Conservation (phyloP, 208 protist species). For the Trichomonas tenax region DNA sequence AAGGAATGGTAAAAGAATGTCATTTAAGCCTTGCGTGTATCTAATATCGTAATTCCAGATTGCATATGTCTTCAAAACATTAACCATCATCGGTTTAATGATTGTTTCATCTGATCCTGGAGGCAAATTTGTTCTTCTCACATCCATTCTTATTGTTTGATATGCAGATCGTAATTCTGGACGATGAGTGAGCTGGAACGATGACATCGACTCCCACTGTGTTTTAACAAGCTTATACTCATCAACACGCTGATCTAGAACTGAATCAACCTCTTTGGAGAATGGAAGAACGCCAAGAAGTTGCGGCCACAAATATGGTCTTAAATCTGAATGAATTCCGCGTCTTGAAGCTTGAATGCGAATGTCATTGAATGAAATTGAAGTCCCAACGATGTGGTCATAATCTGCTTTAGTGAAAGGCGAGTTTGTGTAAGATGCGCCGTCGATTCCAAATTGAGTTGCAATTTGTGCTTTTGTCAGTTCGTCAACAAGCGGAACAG, state of each 20-base stretch:
- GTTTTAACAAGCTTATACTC: neutral
- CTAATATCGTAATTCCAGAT: neutral
- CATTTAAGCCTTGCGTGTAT: neutral
- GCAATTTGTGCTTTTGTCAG: neutral
- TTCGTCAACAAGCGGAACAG: neutral
- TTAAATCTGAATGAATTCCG: neutral
- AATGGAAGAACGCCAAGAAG: neutral
- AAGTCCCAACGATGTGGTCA: neutral
- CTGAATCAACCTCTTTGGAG: neutral
- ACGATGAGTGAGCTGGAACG: neutral
- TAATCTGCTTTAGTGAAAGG: neutral
- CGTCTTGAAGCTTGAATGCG: neutral
- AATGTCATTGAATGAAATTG: neutral
- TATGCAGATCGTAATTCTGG: neutral
- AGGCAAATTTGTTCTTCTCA: neutral
- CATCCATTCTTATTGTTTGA: slow-evolving; percentile 9
- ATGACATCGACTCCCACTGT: neutral
- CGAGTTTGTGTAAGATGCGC: neutral
- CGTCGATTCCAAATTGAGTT: neutral
- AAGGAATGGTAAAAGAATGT: neutral
- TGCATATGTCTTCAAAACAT: neutral
- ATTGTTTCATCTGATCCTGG: too few relatives aligned
- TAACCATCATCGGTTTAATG: neutral
- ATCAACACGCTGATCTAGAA: neutral
- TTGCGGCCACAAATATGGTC: neutral